Evolutionary conservation across 176 grass and related monocot species (phyloP).

Genomic region (Oryza meyeriana): DNA sequence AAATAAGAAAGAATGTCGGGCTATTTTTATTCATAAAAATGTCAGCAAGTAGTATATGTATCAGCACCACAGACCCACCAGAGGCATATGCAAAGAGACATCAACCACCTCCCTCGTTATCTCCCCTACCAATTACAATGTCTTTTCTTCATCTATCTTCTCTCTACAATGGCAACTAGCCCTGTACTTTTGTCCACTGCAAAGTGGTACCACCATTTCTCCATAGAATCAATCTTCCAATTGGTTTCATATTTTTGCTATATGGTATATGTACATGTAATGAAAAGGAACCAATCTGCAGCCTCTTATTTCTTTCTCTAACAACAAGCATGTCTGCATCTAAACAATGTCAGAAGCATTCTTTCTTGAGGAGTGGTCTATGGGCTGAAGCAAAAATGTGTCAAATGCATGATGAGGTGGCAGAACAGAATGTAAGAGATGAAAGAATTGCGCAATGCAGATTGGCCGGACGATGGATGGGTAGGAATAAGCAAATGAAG

Average conservation of each 20-base stretch:
- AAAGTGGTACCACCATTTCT: not conserved
- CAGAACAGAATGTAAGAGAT: slow-evolving; percentile 36
- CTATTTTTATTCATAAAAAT: slow-evolving; percentile 86
- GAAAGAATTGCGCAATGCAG: slow-evolving; percentile 36
- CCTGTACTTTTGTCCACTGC: slow-evolving; percentile 10
- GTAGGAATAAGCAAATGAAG: slow-evolving; percentile 25
- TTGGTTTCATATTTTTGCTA: slow-evolving; percentile 36
- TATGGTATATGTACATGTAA: slow-evolving; percentile 64
- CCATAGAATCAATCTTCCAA: slow-evolving; percentile 28
- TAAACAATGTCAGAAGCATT: slow-evolving; percentile 28
- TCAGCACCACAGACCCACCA: slow-evolving; percentile 60
- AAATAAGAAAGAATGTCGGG: slow-evolving; percentile 39
- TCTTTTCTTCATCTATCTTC: slow-evolving; percentile 17
- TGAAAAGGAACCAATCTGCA: slow-evolving; percentile 23
- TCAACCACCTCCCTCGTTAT: slow-evolving; percentile 36
- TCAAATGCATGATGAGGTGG: slow-evolving; percentile 33
- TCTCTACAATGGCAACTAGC: slow-evolving; percentile 40
- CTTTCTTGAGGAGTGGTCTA: slow-evolving; percentile 28
- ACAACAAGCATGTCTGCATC: slow-evolving; percentile 22
- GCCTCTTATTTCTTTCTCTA: slow-evolving; percentile 20
- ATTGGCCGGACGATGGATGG: not conserved
- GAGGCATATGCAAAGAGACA: slow-evolving; percentile 39
- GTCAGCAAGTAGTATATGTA: slow-evolving; percentile 56
- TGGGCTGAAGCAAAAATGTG: slow-evolving; percentile 22
- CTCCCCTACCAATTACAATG: slow-evolving; percentile 20